Evolutionary conservation across 2,329 filamentous ascomycete species (phyloP).

Genomic region (Colletotrichum sansevieriae): DNA sequence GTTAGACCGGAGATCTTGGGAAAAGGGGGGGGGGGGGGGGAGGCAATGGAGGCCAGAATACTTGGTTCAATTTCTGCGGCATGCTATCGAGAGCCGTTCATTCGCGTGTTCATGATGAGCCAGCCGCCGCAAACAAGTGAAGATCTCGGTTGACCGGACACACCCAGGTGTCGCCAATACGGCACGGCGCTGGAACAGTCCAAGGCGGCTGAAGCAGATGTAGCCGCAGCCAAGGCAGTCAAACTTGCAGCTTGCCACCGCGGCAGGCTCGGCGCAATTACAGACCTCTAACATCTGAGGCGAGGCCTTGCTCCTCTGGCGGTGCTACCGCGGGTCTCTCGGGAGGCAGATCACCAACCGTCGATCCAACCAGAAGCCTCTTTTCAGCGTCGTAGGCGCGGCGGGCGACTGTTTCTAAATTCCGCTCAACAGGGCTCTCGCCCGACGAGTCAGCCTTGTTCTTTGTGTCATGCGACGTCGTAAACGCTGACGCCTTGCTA

Average conservation of each 20-base stretch:
- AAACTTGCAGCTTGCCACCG: not conserved
- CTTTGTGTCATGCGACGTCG: slow-evolving; percentile 23
- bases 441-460: slow-evolving; percentile 4
- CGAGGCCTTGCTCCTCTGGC: slow-evolving; percentile 8
- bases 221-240: slow-evolving; percentile 19
- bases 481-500: not conserved
- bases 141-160: slow-evolving; percentile 35
- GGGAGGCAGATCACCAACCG: slow-evolving; percentile 24
- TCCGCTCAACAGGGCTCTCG: slow-evolving; percentile 11
- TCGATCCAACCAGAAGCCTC: slow-evolving; percentile 26
- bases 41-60: not conserved
- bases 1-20: slow-evolving; percentile 17
- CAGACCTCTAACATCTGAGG: no score
- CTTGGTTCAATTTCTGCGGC: not conserved
- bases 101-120: not conserved
- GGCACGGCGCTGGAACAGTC: not conserved
- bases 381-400: not conserved
- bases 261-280: slow-evolving; percentile 34
- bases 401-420: not conserved
- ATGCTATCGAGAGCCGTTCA: slow-evolving; percentile 3
- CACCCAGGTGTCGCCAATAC: slow-evolving; percentile 21
- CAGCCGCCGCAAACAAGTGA: slow-evolving; percentile 6
- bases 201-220: slow-evolving; percentile 4
- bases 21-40: not conserved
- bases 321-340: slow-evolving; percentile 27